Percentiles rank a stretch among this genome's conserved stretches.
Evolutionary conservation across 306 rosid species (phyloP).

Genomic region (Pterocarpus santalinus): DNA sequence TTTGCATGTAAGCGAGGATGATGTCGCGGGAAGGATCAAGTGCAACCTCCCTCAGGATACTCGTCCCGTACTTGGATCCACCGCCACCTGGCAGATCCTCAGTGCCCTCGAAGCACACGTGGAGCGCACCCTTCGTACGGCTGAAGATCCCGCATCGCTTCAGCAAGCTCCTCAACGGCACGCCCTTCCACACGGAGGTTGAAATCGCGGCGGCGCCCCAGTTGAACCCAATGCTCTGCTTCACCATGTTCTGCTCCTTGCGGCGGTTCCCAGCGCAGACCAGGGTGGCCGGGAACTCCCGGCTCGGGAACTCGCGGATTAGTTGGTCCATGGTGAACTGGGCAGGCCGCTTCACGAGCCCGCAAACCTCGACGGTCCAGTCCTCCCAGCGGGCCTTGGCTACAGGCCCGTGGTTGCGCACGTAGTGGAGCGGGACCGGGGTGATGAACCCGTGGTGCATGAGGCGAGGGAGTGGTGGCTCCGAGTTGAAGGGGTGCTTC

Average conservation of each 20-base stretch:
- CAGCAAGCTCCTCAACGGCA: slow-evolving; percentile 58
- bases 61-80: slow-evolving; percentile 81
- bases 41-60: slow-evolving; percentile 67
- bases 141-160: slow-evolving; percentile 65
- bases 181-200: slow-evolving; percentile 84
- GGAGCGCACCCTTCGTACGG: slow-evolving; percentile 59
- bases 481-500: slow-evolving; percentile 84
- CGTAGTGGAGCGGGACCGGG: slow-evolving; percentile 84
- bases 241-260: slow-evolving; percentile 86
- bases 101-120: slow-evolving; percentile 85
- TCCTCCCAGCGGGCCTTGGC: slow-evolving; percentile 66
- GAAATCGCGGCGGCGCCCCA: slow-evolving; percentile 83
- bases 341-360: slow-evolving; percentile 66
- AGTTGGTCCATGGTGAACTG: slow-evolving; percentile 75
- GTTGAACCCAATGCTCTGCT: slow-evolving; percentile 77
- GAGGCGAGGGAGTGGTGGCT: slow-evolving; percentile 70
- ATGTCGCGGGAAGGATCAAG: slow-evolving; percentile 84
- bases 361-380: slow-evolving; percentile 76
- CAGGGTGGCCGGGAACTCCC: slow-evolving; percentile 66
- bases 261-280: slow-evolving; percentile 86
- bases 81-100: slow-evolving; percentile 92
- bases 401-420: slow-evolving; percentile 81
- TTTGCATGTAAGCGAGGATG: slow-evolving; percentile 83
- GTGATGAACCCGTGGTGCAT: slow-evolving; percentile 89
- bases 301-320: slow-evolving; percentile 53